Evolutionary conservation across 805 yeast genomes (phyloP).

Genomic region (Alloascoidea africana): DNA sequence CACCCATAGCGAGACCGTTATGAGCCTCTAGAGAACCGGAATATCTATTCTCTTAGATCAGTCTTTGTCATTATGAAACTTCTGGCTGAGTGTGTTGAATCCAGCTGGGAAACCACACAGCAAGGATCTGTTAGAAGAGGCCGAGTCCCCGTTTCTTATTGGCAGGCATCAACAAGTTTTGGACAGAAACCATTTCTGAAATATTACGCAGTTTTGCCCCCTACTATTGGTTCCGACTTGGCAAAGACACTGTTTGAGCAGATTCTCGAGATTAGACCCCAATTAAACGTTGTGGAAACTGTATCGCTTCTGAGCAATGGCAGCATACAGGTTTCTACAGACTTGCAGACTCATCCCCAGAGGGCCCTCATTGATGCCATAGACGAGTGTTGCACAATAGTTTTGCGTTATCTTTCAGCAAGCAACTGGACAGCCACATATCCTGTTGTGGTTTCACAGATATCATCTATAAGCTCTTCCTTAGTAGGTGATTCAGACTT

Average conservation of each 20-base stretch:
- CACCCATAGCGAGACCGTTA: neutral
- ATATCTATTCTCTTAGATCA: neutral
- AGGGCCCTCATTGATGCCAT: neutral
- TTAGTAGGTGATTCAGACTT: conserved; percentile 19
- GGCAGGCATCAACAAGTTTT: no score
- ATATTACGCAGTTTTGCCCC: neutral
- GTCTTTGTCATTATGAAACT: neutral
- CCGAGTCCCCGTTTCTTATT: neutral
- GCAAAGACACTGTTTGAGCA: neutral
- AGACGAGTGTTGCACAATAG: neutral
- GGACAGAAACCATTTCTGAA: neutral
- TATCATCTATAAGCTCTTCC: neutral
- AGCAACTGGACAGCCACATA: neutral
- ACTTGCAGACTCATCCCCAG: neutral
- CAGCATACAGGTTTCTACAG: neutral
- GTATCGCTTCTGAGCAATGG: neutral
- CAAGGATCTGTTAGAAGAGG: neutral
- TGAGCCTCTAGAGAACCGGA: neutral
- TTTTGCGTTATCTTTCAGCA: neutral
- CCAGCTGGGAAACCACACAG: neutral
- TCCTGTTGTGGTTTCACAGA: neutral
- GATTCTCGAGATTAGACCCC: neutral
- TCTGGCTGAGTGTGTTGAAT: neutral
- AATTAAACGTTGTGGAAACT: neutral
- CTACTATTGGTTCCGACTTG: neutral